phyloP scores from a whole-genome alignment of 75 land plant species.

The Chamaecyparis obtusa region DNA sequence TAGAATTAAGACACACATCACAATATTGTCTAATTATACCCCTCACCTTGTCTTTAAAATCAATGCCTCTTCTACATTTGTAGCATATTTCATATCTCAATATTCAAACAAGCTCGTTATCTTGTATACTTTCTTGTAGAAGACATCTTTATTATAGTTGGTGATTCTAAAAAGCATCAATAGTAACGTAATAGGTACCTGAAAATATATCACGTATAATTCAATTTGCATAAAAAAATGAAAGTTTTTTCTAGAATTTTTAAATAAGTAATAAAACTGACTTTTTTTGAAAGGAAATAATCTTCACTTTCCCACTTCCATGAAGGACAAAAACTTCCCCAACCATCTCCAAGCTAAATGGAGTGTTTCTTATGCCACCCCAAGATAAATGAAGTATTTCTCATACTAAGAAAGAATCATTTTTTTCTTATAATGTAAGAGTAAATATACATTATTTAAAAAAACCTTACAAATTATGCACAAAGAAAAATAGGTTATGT shows the following conservation, averaged over 20 bases:
- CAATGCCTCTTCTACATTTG: too few relatives aligned
- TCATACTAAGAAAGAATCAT: neutral
- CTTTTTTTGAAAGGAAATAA: constrained; percentile 62
- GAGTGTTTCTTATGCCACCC: constrained; percentile 18
- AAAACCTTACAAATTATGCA: too few relatives aligned
- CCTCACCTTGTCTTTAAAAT: too few relatives aligned
- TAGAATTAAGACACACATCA: too few relatives aligned
- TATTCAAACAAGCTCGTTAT: too few relatives aligned
- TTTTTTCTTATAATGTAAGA: neutral
- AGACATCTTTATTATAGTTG: too few relatives aligned
- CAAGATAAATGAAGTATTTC: constrained; percentile 46
- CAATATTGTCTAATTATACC: too few relatives aligned
- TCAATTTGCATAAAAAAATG: neutral
- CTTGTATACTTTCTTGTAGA: too few relatives aligned
- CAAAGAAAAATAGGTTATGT: too few relatives aligned
- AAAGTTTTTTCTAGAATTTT: neutral
- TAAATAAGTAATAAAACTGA: neutral
- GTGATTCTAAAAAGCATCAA: too few relatives aligned
- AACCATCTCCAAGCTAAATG: constrained; percentile 83
- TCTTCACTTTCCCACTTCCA: constrained; percentile 52
- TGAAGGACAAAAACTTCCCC: constrained; percentile 73
- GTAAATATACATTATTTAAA: neutral
- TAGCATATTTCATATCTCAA: too few relatives aligned
- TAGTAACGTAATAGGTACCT: neutral
- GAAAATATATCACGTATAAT: neutral